Percentiles rank a stretch among this genome's conserved stretches.
phyloP scores from a whole-genome alignment of 306 rosid species.

The Benincasa hispida region DNA sequence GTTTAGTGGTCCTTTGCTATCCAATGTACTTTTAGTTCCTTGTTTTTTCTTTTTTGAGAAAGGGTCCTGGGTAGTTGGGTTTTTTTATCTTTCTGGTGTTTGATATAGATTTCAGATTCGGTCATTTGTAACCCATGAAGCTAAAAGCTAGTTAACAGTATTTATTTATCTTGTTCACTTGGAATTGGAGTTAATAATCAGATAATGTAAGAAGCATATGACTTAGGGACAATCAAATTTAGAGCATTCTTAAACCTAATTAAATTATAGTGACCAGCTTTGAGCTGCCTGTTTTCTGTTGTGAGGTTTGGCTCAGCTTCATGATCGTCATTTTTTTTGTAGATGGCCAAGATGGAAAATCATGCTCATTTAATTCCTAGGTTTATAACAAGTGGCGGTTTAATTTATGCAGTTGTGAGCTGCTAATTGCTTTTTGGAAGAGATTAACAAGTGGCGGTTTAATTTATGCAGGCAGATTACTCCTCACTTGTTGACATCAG shows the following conservation, averaged over 20 bases:
- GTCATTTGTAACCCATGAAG: not conserved
- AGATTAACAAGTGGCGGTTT: not conserved
- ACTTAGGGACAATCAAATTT: not conserved
- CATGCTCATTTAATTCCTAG: not conserved
- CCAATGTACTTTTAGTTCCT: not conserved
- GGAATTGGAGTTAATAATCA: not conserved
- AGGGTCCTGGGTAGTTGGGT: not conserved
- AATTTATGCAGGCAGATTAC: slow-evolving; percentile 33
- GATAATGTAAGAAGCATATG: not conserved
- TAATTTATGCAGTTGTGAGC: slow-evolving; percentile 23
- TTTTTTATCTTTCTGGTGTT: not conserved
- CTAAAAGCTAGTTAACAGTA: not conserved
- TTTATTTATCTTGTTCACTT: not conserved
- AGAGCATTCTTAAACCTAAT: not conserved
- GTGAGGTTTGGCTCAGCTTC: not conserved
- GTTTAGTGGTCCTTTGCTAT: not conserved
- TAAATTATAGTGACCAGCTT: not conserved
- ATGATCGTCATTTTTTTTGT: not conserved
- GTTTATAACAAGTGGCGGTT: not conserved
- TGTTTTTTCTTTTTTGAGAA: not conserved
- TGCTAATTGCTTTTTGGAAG: not conserved
- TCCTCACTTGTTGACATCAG: slow-evolving; percentile 37
- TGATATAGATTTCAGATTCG: not conserved
- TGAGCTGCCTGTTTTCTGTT: not conserved
- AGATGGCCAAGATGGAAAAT: not conserved